Evolutionary conservation across 139 green algal genomes (phyloP).

Genomic region (Eudorina sp.): DNA sequence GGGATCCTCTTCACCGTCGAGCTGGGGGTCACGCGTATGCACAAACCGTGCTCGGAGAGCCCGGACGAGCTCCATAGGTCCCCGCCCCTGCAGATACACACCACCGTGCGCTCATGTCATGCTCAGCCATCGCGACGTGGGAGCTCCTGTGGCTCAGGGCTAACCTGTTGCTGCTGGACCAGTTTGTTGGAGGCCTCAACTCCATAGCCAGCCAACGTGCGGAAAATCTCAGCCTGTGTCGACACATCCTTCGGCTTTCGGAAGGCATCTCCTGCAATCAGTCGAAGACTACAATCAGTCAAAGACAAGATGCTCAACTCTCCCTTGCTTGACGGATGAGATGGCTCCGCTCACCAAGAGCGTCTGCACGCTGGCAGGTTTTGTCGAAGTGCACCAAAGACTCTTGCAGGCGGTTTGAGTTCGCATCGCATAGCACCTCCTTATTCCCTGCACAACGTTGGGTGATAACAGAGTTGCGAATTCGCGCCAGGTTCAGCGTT

Average conservation of each 20-base stretch:
- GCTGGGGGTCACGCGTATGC: constrained; percentile 48
- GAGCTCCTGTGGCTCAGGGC: neutral
- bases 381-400: neutral
- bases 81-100: constrained; percentile 11
- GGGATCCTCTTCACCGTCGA: constrained; percentile 47
- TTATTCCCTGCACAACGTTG: constrained; percentile 24
- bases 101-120: neutral
- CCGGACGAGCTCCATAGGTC: constrained; percentile 22
- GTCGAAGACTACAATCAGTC: no score
- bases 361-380: neutral
- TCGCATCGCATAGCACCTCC: constrained; percentile 20
- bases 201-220: constrained; percentile 55
- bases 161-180: constrained; percentile 14
- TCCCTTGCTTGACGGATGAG: no score
- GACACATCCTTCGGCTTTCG: constrained; percentile 72
- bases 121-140: neutral
- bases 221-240: constrained; percentile 73
- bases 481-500: neutral
- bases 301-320: no score
- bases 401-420: neutral
- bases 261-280: neutral
- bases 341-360: constrained; percentile 13
- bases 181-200: constrained; percentile 58
- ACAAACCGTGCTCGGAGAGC: constrained; percentile 43
- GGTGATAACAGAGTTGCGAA: neutral